Evolutionary conservation across 1,284 basidiomycete genomes (phyloP).

Genomic region (Ganoderma sinense): DNA sequence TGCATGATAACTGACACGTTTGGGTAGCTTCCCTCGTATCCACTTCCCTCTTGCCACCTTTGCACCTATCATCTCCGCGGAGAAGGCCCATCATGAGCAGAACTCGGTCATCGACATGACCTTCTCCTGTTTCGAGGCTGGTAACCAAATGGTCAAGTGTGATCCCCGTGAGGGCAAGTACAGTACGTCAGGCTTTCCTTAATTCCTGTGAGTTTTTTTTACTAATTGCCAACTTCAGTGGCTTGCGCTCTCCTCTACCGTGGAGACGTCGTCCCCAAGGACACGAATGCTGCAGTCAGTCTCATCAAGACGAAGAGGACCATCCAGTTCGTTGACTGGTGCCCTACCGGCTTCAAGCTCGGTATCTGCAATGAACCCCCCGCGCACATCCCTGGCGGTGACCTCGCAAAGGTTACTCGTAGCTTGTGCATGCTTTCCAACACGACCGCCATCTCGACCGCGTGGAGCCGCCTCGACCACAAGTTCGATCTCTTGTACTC

Average conservation of each 20-base stretch:
- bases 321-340: conserved; percentile 89
- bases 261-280: conserved; percentile 92
- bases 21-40: conserved; percentile 71
- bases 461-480: conserved; percentile 94
- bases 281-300: conserved; percentile 86
- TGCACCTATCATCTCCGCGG: conserved; percentile 87
- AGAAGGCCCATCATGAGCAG: conserved; percentile 88
- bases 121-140: conserved; percentile 92
- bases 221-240: conserved; percentile 48
- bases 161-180: conserved; percentile 88
- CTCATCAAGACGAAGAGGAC: conserved; percentile 90
- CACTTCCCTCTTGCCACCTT: conserved; percentile 94
- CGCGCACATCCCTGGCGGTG: conserved; percentile 84
- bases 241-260: conserved; percentile 83
- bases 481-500: conserved; percentile 98
- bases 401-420: conserved; percentile 87
- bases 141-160: conserved; percentile 92
- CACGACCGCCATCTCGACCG: conserved; percentile 87
- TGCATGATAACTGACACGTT: neutral
- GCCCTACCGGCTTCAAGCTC: conserved; percentile 90
- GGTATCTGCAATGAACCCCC: conserved; percentile 93
- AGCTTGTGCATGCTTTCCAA: conserved; percentile 92
- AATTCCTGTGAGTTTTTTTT: conserved; percentile 2
- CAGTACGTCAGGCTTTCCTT: conserved; percentile 55
- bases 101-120: conserved; percentile 96